These are phyloP conservation scores for Picocystis sp. DNA, from an alignment of 163 green algal genomes.

Conservation along the genomic window DNA sequence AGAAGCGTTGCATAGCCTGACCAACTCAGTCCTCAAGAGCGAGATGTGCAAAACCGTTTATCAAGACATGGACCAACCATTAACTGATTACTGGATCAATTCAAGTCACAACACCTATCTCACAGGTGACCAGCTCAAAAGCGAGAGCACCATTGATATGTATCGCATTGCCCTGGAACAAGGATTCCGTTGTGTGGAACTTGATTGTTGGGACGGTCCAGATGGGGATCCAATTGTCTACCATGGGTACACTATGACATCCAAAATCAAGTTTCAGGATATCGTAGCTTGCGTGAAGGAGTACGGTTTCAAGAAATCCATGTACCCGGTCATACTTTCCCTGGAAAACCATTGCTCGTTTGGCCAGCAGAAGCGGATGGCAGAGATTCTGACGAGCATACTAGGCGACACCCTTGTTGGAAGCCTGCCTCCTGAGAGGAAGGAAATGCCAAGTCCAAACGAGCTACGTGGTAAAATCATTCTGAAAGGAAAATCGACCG, in stretches of 20 bases:
- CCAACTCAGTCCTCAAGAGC: too few species aligned
- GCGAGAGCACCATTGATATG: too few species aligned
- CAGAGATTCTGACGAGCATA: background rate
- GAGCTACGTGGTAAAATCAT: too few species aligned
- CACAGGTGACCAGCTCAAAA: conserved; percentile 9
- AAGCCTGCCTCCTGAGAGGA: too few species aligned
- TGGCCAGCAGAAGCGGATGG: background rate
- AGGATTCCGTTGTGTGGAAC: too few species aligned
- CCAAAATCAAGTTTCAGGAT: conserved; percentile 11
- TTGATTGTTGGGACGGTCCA: conserved; percentile 8
- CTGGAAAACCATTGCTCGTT: conserved; percentile 18
- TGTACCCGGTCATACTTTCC: conserved; percentile 25
- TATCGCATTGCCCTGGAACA: too few species aligned
- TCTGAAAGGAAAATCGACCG: too few species aligned
- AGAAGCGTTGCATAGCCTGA: too few species aligned
- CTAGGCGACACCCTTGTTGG: conserved; percentile 3
- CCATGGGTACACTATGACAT: conserved; percentile 18
- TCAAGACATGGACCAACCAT: conserved; percentile 20
- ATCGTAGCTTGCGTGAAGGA: conserved; percentile 16
- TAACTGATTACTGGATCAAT: conserved; percentile 24
- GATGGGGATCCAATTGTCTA: conserved; percentile 2
- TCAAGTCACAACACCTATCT: conserved; percentile 27
- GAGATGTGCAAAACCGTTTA: conserved; percentile 1
- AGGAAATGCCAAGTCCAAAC: too few species aligned
- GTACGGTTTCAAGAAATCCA: conserved; percentile 16